Base-by-base conservation (phyloP, 305 asterid species). In the Fraxinus ornus region DNA sequence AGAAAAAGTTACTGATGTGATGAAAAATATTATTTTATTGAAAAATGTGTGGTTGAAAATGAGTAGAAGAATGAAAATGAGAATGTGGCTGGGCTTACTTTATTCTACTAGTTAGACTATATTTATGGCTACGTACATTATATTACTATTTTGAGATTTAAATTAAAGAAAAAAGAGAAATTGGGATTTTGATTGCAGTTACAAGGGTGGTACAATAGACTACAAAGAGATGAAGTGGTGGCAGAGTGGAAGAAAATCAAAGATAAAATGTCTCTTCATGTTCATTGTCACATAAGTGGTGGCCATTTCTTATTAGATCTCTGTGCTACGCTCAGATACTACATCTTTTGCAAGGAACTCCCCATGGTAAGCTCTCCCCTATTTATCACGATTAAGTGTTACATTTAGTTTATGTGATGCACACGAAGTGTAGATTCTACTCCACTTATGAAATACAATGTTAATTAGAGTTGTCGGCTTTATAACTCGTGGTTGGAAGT, bases 241-340 rank as follows among this genome's bases (percentile, higher is more conserved):
- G 99, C 99, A 1, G 97, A 95, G 70, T 95, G 99, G 99, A 95
- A 92, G 93, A 92, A 95, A 86, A 93, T 94, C 13, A 90, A 92
- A 84, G 98, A 88, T 60, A 89, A 81, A 71, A 95, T 95, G 99
- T 92, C 97, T 26, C 99, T 95, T 8, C 99, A 95, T 85, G 99
- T 95, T 62, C 99, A 95, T 49, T 93, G 97, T 66, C 99, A 95
- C 92, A 94, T 95, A 2, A 95, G 99, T 33, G 99, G 98, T 12
- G 98, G 99, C n/a, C 97, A 94, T 80, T 92, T 93, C 83, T 79
- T 95, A 7, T 80, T 95, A 2, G 93, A 95, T 83, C 87, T 94
- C 44, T 84, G 80, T 82, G 95, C 99, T n/a, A 84, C 86, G 83
- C 93, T 95, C 55, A 83, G 99, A 89, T 93, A 86, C 84, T 92